Evolutionary conservation across 1,139 yeast genomes (phyloP), one percentile per base, ranked within the genome.

Genomic region (Pneumocystis canis): DNA sequence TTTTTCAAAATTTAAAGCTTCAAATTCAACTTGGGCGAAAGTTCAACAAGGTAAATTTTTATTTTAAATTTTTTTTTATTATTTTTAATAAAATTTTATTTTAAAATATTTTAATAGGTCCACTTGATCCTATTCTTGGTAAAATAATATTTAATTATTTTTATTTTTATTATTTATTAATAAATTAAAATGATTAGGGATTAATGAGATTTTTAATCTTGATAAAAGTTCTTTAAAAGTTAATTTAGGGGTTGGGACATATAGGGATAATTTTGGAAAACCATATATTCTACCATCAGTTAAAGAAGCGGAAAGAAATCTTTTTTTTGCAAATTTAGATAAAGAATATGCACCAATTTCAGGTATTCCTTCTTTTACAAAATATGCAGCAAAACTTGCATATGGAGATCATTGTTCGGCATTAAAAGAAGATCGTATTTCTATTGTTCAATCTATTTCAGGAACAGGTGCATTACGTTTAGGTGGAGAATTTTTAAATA

Each of bases 271-370:
- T 74, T 75, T 77, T 68, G 97, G 97, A 63, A 87, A 89, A 75
- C 97, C 97, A 61, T 90, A 92, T 89, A 89, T 92, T 63, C 79
- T 92, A 62, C 95, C 96, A 6, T 84, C 95, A 11, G 97, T 92
- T 18, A 81, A 78, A 67, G 66, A 68, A 62, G 95, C 95, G 60
- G 97, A 89, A 74, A 74, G 78, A 64, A 69, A 76, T 40, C 63
- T 66, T 69, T 83, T 37, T 80, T 79, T 61, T 72, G 75, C 40
- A 83, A 82, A 68, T 83, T 86, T 25, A 75, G 89, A 92, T 78
- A 97, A 92, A 76, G 98, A 92, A 75, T 92, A 92, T 75, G 79
- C 89, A 69, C 84, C 90, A 18, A 89, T 92, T 71, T 77, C 84
- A 20, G 98, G 98, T 47, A 81, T 80, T 68, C 82, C 83, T 54